phyloP scores from a whole-genome alignment of 805 yeast genomes.

The Hemisphaericaspora nanyangensis region DNA sequence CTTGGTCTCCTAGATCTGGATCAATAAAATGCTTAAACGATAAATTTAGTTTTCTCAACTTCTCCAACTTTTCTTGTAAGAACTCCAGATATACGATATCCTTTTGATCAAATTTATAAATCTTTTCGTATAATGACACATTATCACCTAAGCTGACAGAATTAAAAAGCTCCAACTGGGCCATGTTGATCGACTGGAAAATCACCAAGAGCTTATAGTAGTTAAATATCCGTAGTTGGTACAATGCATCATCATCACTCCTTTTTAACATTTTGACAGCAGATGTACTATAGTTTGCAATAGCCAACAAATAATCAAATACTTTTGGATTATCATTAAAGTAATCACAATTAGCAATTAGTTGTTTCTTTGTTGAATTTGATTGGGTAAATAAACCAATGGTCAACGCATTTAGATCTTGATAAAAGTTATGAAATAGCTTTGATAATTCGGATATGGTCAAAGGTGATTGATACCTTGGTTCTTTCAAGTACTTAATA shows the following conservation, averaged over 20 bases:
- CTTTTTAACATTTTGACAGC: conserved; percentile 35
- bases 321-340: conserved; percentile 26
- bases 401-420: conserved; percentile 34
- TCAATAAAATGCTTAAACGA: conserved; percentile 31
- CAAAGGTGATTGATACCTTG: conserved; percentile 40
- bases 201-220: conserved; percentile 37
- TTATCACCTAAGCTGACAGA: conserved; percentile 20
- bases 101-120: conserved; percentile 35
- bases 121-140: conserved; percentile 32
- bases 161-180: conserved; percentile 27
- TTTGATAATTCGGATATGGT: conserved; percentile 30
- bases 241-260: conserved; percentile 32
- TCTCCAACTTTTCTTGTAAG: conserved; percentile 28
- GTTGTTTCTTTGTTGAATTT: conserved; percentile 35
- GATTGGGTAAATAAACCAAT: conserved; percentile 33
- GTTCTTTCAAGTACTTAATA: conserved; percentile 37
- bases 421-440: conserved; percentile 32
- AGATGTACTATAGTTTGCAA: conserved; percentile 35
- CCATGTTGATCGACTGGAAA: conserved; percentile 28
- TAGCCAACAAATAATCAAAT: conserved; percentile 40
- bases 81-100: conserved; percentile 35
- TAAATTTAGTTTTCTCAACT: conserved; percentile 21
- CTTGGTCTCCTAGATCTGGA: conserved; percentile 3
- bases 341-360: conserved; percentile 25
- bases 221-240: conserved; percentile 38